Evolutionary conservation across 345 rosid genomes (phyloP), one percentile per base, ranked within the genome.

Genomic region (Pugionium cornutum): DNA sequence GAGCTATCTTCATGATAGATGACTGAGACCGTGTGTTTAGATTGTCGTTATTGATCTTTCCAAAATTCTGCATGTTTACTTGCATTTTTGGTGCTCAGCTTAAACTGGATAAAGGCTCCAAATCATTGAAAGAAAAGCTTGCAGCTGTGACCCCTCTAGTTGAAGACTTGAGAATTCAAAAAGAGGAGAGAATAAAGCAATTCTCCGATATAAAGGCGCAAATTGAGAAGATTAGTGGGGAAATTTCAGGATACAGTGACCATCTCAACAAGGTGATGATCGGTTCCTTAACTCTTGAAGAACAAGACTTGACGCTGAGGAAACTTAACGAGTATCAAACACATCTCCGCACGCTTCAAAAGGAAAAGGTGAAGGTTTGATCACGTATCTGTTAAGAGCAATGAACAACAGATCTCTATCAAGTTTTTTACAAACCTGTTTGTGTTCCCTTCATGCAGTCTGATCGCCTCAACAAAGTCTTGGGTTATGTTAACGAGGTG

Each of bases 291-390:
- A 64, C 83, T 52, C 70, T 86, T n/a, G 83, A 83, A 61, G 97
- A 92, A 64, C 83, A 86, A 41, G 99, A 90, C 79, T 82, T 94
- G 78, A 83, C 99, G 0, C 27, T 84, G 7, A 82, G 99, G 63
- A 90, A 76, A 84, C 96, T 94, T 62, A 78, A 78, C 39, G 99
- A 94, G 67, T 85, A 81, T 80, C 91, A 88, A 75, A 76, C 86
- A 26, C 86, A 81, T 82, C 91, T 94, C 36, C 87, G 78, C 29
- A 67, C 83, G 31, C 96, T 94, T 75, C 96, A 90, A 59, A 86
- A 81, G 72, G 92, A 94, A 69, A 94, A 94, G 97, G 97, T 86
- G 66, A 37, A 42, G 42, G 26, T 41, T 31, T 28, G 41, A 2
- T 62, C 6, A 39, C 6, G 7, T 18, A 30, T 54, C 5, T 18